A percentile compares a stretch with the other conserved stretches of the same genome.
phyloP scores from a whole-genome alignment of 2,329 filamentous ascomycete genomes.

The Cytospora mali region DNA sequence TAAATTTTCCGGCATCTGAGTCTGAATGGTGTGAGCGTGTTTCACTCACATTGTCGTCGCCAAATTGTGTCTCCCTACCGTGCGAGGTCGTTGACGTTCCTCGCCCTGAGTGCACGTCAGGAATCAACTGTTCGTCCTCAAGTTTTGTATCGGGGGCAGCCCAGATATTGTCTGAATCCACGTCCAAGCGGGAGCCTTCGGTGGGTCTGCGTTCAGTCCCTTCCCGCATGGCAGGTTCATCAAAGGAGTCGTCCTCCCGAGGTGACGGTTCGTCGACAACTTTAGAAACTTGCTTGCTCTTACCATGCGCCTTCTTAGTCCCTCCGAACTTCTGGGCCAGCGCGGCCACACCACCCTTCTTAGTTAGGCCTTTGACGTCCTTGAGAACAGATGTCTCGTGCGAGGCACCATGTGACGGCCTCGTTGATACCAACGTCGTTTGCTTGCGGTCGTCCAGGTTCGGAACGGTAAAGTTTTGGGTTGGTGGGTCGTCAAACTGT shows the following conservation, averaged over 20 bases:
- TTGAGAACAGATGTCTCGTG: conserved; percentile 14
- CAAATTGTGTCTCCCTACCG: conserved; percentile 24
- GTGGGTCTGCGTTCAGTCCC: conserved; percentile 43
- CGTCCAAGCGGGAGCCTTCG: conserved; percentile 33
- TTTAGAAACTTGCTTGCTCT: conserved; percentile 43
- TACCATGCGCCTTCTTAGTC: conserved; percentile 40
- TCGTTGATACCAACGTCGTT: conserved; percentile 26
- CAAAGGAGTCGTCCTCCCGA: conserved; percentile 47
- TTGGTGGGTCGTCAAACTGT: conserved; percentile 14
- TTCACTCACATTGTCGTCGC: conserved; percentile 30
- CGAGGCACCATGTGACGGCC: neutral
- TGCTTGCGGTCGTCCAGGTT: conserved; percentile 1
- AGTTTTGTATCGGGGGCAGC: conserved; percentile 25
- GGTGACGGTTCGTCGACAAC: conserved; percentile 43
- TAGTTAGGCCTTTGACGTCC: conserved; percentile 10
- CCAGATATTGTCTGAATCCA: conserved; percentile 31
- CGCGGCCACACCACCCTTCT: conserved; percentile 38
- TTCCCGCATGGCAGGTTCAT: conserved; percentile 49
- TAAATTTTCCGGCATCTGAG: conserved; percentile 27
- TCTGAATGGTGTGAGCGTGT: conserved; percentile 27
- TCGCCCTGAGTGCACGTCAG: conserved; percentile 26
- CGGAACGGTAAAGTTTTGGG: neutral
- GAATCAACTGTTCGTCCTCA: conserved; percentile 16
- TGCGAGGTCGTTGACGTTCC: conserved; percentile 22
- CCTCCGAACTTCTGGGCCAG: conserved; percentile 41